phyloP scores from a whole-genome alignment of 208 protist species.

The Trypanosoma rangeli region DNA sequence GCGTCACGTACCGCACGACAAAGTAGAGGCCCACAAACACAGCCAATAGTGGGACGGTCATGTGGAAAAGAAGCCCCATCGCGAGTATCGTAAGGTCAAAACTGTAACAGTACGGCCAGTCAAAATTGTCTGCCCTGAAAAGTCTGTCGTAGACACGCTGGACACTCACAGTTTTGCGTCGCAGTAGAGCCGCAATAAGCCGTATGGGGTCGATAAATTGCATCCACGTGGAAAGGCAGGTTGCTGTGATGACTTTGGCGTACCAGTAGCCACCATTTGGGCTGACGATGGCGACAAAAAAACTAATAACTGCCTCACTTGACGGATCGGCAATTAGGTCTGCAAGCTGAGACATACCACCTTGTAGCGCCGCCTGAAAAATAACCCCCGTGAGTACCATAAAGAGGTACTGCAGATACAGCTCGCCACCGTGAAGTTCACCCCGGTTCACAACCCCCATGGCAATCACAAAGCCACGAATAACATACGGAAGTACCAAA shows the following conservation, averaged over 20 bases:
- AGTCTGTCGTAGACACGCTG: constrained; percentile 80
- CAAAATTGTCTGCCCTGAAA: constrained; percentile 55
- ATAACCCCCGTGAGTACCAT: constrained; percentile 87
- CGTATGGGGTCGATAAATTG: constrained; percentile 59
- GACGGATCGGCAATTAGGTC: constrained; percentile 39
- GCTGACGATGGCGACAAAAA: constrained; percentile 72
- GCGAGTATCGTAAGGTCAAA: constrained; percentile 77
- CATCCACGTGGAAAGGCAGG: constrained; percentile 62
- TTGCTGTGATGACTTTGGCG: constrained; percentile 69
- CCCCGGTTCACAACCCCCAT: constrained; percentile 74
- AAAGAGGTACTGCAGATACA: constrained; percentile 84
- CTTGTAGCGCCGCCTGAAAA: constrained; percentile 83
- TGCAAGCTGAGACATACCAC: constrained; percentile 48
- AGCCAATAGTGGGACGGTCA: constrained; percentile 73
- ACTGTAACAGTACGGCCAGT: constrained; percentile 58
- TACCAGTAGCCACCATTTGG: constrained; percentile 83
- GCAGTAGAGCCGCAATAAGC: constrained; percentile 47
- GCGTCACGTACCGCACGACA: constrained; percentile 63
- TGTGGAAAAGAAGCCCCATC: constrained; percentile 85
- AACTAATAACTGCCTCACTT: constrained; percentile 39
- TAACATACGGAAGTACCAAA: constrained; percentile 65
- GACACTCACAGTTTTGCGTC: constrained; percentile 44
- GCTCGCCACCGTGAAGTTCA: constrained; percentile 55
- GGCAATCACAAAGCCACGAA: constrained; percentile 55
- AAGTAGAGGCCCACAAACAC: constrained; percentile 71